A percentile compares a stretch with the other conserved stretches of the same genome.
These are phyloP conservation scores for Ceriops decandra DNA, from an alignment of 345 rosid genomes.

Conservation along the genomic window DNA sequence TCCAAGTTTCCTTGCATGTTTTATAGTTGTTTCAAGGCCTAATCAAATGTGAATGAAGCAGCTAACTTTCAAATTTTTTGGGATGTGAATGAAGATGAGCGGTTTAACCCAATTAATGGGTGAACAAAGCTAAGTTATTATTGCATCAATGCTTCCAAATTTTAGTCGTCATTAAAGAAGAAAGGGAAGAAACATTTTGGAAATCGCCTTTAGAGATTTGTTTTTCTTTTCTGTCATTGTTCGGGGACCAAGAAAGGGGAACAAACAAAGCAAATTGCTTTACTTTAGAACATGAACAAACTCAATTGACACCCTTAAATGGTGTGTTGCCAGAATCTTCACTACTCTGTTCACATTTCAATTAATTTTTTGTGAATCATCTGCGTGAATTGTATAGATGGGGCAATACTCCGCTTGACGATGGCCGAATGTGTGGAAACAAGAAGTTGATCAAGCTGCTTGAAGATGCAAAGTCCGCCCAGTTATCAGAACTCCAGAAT, in stretches of 20 bases:
- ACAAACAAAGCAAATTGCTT: neutral
- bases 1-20: neutral
- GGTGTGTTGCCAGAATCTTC: neutral
- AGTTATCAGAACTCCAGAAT: constrained; percentile 33
- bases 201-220: too few species aligned
- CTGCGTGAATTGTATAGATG: constrained; percentile 45
- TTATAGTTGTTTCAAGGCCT: neutral
- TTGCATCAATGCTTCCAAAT: too few species aligned
- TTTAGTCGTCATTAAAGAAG: too few species aligned
- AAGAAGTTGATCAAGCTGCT: constrained; percentile 74
- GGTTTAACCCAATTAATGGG: neutral
- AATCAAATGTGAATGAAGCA: neutral
- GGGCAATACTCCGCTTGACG: constrained; percentile 86
- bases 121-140: neutral
- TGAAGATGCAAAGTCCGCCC: constrained; percentile 55
- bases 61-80: neutral
- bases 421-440: constrained; percentile 67
- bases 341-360: neutral
- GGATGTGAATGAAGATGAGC: neutral
- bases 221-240: too few species aligned
- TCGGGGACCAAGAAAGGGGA: neutral
- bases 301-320: neutral
- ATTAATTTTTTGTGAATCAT: neutral
- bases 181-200: too few species aligned
- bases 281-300: neutral